Evolutionary conservation across 176 grass and related monocot species (phyloP).

Genomic region (Saccharum spontaneum): DNA sequence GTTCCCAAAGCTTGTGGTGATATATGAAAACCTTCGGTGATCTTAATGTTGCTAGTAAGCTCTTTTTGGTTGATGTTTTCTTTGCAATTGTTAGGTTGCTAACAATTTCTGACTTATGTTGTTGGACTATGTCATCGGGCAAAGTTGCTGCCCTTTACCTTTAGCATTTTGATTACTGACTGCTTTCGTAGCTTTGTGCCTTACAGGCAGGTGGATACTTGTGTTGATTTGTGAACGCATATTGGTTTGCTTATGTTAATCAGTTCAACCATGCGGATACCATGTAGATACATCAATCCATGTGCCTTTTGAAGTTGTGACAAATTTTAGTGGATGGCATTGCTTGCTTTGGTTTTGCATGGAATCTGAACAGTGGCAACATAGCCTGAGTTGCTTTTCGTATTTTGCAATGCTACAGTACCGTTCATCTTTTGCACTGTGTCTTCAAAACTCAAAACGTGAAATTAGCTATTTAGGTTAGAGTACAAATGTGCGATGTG

Average conservation of each 20-base stretch:
- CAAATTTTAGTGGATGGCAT: not conserved
- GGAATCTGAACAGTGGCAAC: not conserved
- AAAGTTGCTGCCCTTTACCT: not conserved
- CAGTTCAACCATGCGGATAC: not conserved
- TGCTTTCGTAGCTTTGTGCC: not conserved
- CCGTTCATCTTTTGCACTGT: not conserved
- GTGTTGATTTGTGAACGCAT: not conserved
- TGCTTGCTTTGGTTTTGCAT: not conserved
- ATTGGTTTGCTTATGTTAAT: not conserved
- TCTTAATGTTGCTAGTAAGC: not conserved
- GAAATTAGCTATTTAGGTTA: not conserved
- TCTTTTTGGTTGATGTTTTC: not conserved
- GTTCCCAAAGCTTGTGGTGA: not conserved
- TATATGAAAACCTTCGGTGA: not conserved
- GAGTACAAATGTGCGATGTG: not conserved
- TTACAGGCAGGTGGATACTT: not conserved
- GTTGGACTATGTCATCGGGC: not conserved
- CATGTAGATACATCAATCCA: not conserved
- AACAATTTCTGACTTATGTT: not conserved
- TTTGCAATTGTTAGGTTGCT: not conserved
- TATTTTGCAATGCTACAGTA: not conserved
- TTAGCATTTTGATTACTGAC: not conserved
- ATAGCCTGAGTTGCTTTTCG: not conserved
- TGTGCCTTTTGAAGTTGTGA: not conserved
- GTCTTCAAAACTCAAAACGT: not conserved